Base-by-base conservation (phyloP, 805 yeast species). In the Ogataea ramenticola region DNA sequence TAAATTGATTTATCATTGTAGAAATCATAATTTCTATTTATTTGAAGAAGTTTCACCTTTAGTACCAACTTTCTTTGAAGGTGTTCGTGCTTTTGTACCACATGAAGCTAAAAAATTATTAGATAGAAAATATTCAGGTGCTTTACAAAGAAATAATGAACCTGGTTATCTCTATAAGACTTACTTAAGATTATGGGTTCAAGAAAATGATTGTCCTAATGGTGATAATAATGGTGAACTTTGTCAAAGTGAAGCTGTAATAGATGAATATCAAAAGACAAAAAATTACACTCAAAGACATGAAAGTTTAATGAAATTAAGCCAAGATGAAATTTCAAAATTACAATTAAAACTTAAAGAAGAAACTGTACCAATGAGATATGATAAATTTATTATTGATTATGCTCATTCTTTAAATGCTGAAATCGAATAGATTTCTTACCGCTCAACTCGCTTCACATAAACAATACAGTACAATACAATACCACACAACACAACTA, bases 131-230 rank as follows among this genome's bases (percentile, higher is more conserved):
- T 82, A 82, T 46, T 62, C 58, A 6, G 56, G 62, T 34, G 60
- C 68, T 1, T 40, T 68, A 21, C 54, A 58, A 21, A 55, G 57
- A 7, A 61, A 57, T n/a, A 58, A 57, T 16, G 79, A 62, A 51
- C 57, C 62, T 11, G 66, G 62, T 1, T 72, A 72, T 49, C 58
- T 65, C 2, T 83, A 65, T 52, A 55, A 78, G 24, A 75, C 77
- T 1, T 72, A 73, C 41, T 55, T 81, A 38, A 62, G 85, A 38
- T 57, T 74, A 16, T 84, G 93, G 93, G 57, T 78, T 10, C 53
- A 55, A 2, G 47, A 53, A 27, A 36, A 47, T 12, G 59, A 55
- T 15, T 61, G 66, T 43, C 53, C 57, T 6, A 43, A 39, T 0
- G 46, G 55, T 36, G 60, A 61, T 29, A 51, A 46, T 16, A 55